Evolutionary conservation across 768 basidiomycete genomes (phyloP).

Genomic region (Russula dissimulans): DNA sequence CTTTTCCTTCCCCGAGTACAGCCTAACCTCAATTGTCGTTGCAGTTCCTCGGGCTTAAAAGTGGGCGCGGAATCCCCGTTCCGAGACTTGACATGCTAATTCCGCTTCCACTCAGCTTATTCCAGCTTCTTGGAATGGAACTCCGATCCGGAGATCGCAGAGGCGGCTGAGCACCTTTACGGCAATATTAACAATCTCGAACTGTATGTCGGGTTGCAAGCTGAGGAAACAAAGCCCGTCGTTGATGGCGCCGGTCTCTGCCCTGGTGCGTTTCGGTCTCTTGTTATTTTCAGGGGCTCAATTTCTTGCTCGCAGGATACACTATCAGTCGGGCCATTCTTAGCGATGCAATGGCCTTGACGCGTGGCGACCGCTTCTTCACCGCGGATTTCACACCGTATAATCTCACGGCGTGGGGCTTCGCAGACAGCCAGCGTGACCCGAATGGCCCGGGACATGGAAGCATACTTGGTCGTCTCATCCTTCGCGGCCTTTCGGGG

Average conservation of each 20-base stretch:
- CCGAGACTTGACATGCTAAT: neutral
- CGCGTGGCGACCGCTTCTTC: constrained; percentile 76
- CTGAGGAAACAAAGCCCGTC: constrained; percentile 67
- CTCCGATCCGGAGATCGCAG: constrained; percentile 54
- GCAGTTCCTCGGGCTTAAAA: constrained; percentile 67
- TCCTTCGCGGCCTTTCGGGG: constrained; percentile 65
- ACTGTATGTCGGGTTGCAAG: constrained; percentile 73
- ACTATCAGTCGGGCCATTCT: constrained; percentile 82
- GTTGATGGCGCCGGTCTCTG: constrained; percentile 77
- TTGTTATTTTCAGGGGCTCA: neutral
- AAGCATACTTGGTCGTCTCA: constrained; percentile 61
- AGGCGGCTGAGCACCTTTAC: constrained; percentile 69
- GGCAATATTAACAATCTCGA: constrained; percentile 69
- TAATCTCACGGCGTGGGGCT: constrained; percentile 80
- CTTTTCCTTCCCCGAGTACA: neutral
- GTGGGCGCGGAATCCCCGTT: constrained; percentile 30
- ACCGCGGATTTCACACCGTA: constrained; percentile 74
- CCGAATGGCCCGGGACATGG: constrained; percentile 64
- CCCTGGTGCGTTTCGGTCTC: constrained; percentile 43
- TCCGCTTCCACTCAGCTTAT: constrained; percentile 39
- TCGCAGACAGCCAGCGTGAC: constrained; percentile 73
- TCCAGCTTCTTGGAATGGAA: constrained; percentile 76
- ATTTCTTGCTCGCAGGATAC: constrained; percentile 39
- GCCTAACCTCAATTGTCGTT: neutral
- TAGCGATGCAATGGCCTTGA: constrained; percentile 77